Conservation (phyloP, 2,329 filamentous ascomycete species). For the Gyromitra esculenta region DNA sequence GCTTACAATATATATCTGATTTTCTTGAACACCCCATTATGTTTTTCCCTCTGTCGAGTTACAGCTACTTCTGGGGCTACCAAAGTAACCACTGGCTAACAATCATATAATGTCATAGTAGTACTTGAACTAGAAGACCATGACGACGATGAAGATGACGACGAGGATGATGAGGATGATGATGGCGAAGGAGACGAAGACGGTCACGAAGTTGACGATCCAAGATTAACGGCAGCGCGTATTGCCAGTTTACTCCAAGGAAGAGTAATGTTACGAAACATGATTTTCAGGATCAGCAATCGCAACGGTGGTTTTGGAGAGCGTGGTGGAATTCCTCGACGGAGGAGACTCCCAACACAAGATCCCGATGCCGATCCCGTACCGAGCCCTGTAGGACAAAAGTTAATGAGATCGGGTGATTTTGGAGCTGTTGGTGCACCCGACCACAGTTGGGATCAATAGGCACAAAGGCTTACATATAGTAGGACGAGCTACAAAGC, state of each 20-base stretch:
- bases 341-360: background rate
- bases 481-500: conserved; percentile 59
- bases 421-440: conserved; percentile 70
- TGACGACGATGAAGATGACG: conserved; percentile 57
- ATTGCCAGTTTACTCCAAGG: conserved; percentile 38
- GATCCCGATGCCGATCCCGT: conserved; percentile 63
- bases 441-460: background rate
- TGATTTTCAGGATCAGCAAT: conserved; percentile 33
- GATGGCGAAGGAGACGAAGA: conserved; percentile 33
- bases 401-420: conserved; percentile 81
- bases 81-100: conserved; percentile 48
- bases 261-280: conserved; percentile 34
- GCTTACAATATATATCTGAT: conserved; percentile 31
- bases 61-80: background rate
- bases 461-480: conserved; percentile 28
- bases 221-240: conserved; percentile 7
- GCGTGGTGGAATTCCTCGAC: conserved; percentile 17
- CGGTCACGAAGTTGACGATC: conserved; percentile 49
- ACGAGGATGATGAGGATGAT: background rate
- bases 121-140: conserved; percentile 55
- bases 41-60: background rate
- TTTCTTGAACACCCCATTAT: background rate
- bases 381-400: conserved; percentile 78
- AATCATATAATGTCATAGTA: conserved; percentile 40
- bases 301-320: conserved; percentile 27